A percentile compares a stretch with the other conserved stretches of the same genome.
Conservation (phyloP, 208 protist species). For the Jaenimonas drosophilae region DNA sequence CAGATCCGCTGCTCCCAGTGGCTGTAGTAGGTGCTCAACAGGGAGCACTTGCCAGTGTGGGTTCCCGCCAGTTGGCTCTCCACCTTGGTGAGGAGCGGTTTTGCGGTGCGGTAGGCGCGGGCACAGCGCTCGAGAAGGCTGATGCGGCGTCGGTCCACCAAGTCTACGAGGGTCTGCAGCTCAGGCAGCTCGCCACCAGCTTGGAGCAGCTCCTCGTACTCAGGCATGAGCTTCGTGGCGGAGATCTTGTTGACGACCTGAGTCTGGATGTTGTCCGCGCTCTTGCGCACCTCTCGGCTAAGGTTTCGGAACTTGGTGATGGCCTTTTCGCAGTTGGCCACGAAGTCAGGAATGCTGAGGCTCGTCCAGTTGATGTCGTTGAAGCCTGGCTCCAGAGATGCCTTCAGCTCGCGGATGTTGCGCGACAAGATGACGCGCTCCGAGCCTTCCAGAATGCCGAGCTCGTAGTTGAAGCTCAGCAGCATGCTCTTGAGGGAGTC, state of each 20-base stretch:
- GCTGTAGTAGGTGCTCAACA: conserved; percentile 91
- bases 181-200: conserved; percentile 82
- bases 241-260: conserved; percentile 89
- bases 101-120: conserved; percentile 92
- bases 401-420: conserved; percentile 87
- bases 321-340: conserved; percentile 83
- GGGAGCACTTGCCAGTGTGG: conserved; percentile 84
- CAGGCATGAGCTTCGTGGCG: conserved; percentile 71
- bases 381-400: conserved; percentile 89
- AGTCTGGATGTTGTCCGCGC: conserved; percentile 88
- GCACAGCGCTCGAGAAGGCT: conserved; percentile 78
- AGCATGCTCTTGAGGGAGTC: conserved; percentile 94
- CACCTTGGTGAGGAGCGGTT: conserved; percentile 93
- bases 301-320: conserved; percentile 96
- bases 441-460: conserved; percentile 75
- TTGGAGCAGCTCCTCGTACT: conserved; percentile 67
- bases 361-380: conserved; percentile 98
- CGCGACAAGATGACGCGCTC: conserved; percentile 88
- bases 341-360: conserved; percentile 95
- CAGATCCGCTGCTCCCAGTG: conserved; percentile 96
- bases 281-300: conserved; percentile 95
- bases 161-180: conserved; percentile 89
- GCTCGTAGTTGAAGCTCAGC: conserved; percentile 78
- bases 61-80: conserved; percentile 91
- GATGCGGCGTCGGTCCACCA: conserved; percentile 77